Evolutionary conservation across 768 basidiomycete genomes (phyloP), one percentile per base, ranked within the genome.

Genomic region (Termitomyces sp.): DNA sequence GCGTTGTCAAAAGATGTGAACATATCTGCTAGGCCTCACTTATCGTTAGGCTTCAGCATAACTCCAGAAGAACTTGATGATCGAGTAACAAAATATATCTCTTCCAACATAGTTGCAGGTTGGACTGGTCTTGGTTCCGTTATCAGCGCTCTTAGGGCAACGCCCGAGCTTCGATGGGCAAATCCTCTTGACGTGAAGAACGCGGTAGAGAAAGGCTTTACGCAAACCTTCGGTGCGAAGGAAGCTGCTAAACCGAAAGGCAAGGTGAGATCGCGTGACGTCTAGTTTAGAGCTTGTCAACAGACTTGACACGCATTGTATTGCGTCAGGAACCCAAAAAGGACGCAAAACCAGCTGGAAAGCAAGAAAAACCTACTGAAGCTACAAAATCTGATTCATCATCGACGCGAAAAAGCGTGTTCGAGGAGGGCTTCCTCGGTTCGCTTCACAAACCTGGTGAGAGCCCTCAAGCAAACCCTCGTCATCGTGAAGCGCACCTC

Each of bases 371-470:
- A 43, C 64, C 71, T 42, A 51, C 59, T 16, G 67, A 69, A 20
- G 52, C 65, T n/a, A 62, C 70, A 10, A 62, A 72, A 24, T 67
- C 75, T 10, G 69, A 77, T 3, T 72, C 75, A 68, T 63, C 76
- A 62, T 55, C 75, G 58, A 58, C 76, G 58, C 68, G 78, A 67
- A 87, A 82, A 63, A 74, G 86, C 1, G 89, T 98, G 24, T 99
- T 98, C 67, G 88, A 91, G 60, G 93, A 96, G 68, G 97, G 97
- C 4, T 98, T 96, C 77, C 83, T 99, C 13, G 93, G 93, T 1
- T 79, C 84, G 55, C 85, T 99, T 30, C 95, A 99, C 70, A 93
- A 88, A 68, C 93, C 94, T 9, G 97, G 97, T 43, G 95, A 81
- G 67, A 99, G 98, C 74, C 87, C 90, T 24, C 97, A 99, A 71